Evolutionary conservation across 2,329 filamentous ascomycete genomes (phyloP), one percentile per base, ranked within the genome.

Genomic region (Epichloe aotearoae): DNA sequence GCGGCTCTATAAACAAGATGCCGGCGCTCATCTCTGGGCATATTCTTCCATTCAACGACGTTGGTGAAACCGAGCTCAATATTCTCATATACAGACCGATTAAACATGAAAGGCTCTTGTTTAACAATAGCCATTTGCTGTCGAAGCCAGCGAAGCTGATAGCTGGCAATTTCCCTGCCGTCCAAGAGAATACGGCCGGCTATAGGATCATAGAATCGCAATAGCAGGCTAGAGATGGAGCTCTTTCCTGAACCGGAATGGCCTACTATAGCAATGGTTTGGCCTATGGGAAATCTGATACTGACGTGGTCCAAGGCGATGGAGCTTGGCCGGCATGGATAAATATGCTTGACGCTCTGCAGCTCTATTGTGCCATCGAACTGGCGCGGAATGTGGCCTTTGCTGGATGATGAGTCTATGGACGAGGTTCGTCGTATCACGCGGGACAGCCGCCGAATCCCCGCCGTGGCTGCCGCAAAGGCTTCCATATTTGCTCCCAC

Each of bases 251-350:
- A 71, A 0, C 76, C 76, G 33, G 72, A 75, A 3, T 71, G 66
- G 0, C 76, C 76, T 1, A 79, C 75, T 34, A 79, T 66, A 7
- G 76, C 76, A 0, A 75, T 78, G 46, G 66, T 65, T 55, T 72
- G 67, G 38, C 63, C 60, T 4, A 65, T 58, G 5, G 52, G 76
- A 66, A 73, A 62, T 0, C 47, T 56, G 3, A 73, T 52, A 41
- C 59, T 59, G 12, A 73, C 52, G 3, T 57, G 55, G 26, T 68
- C 54, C 3, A 73, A 55, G 2, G 73, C 66, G n/a, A 60, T 56
- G 23, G 68, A 60, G 36, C 67, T 68, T 2, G 73, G 71, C 3
- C 76, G 68, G 7, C 73, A 68, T 37, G 76, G 76, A 56, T 79
- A 79, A 2, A 70, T 62, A 53, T 77, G 77, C 37, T 59, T 61